Evolutionary conservation across 2,329 filamentous ascomycete species (phyloP), one percentile per base, ranked within the genome.

Genomic region (Fusarium tuaranense): DNA sequence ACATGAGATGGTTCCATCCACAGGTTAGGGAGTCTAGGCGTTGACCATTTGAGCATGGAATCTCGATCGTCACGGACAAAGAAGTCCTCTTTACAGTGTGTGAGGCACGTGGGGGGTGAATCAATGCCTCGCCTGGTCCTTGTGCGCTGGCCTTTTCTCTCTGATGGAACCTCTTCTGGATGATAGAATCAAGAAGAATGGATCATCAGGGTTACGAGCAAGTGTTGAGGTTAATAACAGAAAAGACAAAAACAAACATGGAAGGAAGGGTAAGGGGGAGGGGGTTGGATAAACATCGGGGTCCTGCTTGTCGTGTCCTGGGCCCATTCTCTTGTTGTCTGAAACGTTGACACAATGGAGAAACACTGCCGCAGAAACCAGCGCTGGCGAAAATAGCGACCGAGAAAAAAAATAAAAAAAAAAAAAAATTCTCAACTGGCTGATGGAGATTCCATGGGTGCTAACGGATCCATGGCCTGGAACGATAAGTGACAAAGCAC

Each of bases 1-100:
- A 32, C 18, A 63, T 36, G 22, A 36, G 38, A 34, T 59, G 55
- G 51, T 53, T 63, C 63, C 51, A 48, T 36, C 20, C 39, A 60
- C 38, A 48, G 39, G 41, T 41, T 51, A 70, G 39, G 30, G 59
- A 16, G 44, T 61, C 60, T 34, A 38, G 30, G 16, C 36, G 65
- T 60, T 16, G 65, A 63, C 58, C 57, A 41, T 39, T 67, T 67
- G 38, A 48, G 60, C 36, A 75, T 57, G 38, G 60, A 70, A 70
- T 73, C 66, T 75, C 60, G 69, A 74, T 73, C 66, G 57, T 48
- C 67, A 63, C 44, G 51, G 61, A 59, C 62, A 75, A 69, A 62
- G 53, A 22, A 44, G 27, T 46, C 61, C 41, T 25, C 32, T 30
- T 60, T 61, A 63, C 62, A 59, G 57, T 69, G 61, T 36, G 69